Evolutionary conservation across 352 stramenopile species (phyloP), one percentile per base, ranked within the genome.

Genomic region (Hyaloperonospora brassicae): DNA sequence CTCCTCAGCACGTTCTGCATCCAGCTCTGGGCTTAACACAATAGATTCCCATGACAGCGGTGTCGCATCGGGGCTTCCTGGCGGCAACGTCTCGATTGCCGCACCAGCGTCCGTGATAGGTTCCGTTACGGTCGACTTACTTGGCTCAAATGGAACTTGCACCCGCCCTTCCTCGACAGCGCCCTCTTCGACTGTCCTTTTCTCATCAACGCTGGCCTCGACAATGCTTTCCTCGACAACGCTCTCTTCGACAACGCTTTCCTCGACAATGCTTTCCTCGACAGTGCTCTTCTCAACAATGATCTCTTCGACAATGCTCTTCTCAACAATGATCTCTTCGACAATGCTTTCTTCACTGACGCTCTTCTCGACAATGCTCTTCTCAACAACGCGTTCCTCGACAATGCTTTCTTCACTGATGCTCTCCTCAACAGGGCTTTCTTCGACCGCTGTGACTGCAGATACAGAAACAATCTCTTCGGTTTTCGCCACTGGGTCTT

Each of bases 401-500:
- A 34, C 27, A 34, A 34, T 34, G 27, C 4, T 9, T 8, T 34
- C 27, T 8, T 34, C 27, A 34, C 4, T 8, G 8, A 34, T 34
- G 27, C 27, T 34, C 22, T 71, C 62, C 3, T 70, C 51, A 9
- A 60, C 52, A 30, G 57, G 55, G 21, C 35, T 63, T 13, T 59
- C 57, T 55, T 66, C 49, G 22, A 8, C 8, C 4, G 8, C 27
- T 9, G 4, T 8, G 4, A 9, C 27, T 34, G 4, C 27, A 8
- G 4, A 4, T 8, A 8, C 27, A 34, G 27, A 41, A 9, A 46
- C 42, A 48, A 46, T 41, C 12, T 47, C 49, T 13, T 72, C 45
- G 6, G 35, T 49, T 14, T 70, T 64, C 57, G 54, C 47, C 12
- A 42, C 40, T 17, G 52, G 57, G 50, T 68, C 64, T 52, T 70